Evolutionary conservation across 2,329 filamentous ascomycete genomes (phyloP), one percentile per base, ranked within the genome.

Genomic region (Cladosporium sp.): DNA sequence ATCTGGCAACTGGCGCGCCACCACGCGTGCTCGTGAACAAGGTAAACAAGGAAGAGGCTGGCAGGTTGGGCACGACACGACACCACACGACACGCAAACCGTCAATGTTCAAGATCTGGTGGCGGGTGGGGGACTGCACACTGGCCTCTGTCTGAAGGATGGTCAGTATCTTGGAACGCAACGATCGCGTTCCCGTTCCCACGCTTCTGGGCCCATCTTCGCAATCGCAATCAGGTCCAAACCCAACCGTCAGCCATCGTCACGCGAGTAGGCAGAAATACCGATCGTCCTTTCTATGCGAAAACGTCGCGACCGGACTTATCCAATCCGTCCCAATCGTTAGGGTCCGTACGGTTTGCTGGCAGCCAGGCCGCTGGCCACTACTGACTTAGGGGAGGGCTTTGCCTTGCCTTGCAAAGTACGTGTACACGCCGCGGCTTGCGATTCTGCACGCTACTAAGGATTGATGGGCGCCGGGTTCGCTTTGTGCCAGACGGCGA

Each of bases 81-180:
- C 14, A 33, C 28, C 12, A 35, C 33, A 35, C 11, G 33, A 35
- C 33, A 14, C 33, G 33, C 10, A 35, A 35, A 35, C 33, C 31
- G 52, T 55, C 52, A 31, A 35, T 10, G 18, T 29, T 40, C 35
- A 23, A 29, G 56, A 57, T 57, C 55, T 57, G 49, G 49, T 26
- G 31, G 55, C 33, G 53, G 29, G 21, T 16, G 26, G 52, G 18
- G 52, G 16, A 55, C 31, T 18, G 8, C 29, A 55, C 52, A 31
- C 28, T 33, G 31, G 52, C 28, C 28, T 55, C 28, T 35, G 14
- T 35, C 33, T 14, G 31, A 31, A 44, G 56, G 35, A 40, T 59
- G 56, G 37, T 23, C 14, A 28, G 56, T 59, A 59, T 59, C 56
- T 59, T 59, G 56, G 56, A 44, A 29, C 35, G 35, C 56, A 59